These are phyloP conservation scores for Phytophthora podocarpi DNA, from an alignment of 352 stramenopile species.

Conservation along the genomic window DNA sequence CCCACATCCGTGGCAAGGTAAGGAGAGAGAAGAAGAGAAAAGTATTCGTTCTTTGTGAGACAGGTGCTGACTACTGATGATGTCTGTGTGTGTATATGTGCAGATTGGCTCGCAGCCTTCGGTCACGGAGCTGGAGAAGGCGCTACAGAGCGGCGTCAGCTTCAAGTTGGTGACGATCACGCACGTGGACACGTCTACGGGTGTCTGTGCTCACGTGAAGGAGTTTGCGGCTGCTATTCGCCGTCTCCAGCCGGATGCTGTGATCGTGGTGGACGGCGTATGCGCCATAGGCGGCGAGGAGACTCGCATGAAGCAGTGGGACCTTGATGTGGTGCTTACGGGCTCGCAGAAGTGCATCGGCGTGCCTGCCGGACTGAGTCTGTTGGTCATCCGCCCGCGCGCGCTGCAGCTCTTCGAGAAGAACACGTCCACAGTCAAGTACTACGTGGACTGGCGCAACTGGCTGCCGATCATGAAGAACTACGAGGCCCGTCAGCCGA, in stretches of 20 bases:
- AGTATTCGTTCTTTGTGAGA: not conserved
- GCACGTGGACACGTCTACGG: conserved; percentile 81
- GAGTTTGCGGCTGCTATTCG: conserved; percentile 61
- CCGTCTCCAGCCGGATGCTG: conserved; percentile 58
- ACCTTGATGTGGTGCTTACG: conserved; percentile 79
- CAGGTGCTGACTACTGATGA: not conserved
- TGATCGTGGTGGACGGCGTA: conserved; percentile 75
- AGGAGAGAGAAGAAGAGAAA: not conserved
- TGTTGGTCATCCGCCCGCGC: conserved; percentile 71
- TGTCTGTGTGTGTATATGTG: too few species aligned
- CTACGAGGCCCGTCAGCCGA: conserved; percentile 76
- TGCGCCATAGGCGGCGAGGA: conserved; percentile 74
- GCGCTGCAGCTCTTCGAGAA: conserved; percentile 69
- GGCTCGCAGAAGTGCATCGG: conserved; percentile 82
- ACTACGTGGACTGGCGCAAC: conserved; percentile 83
- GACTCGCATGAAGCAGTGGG: conserved; percentile 83
- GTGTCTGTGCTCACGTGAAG: conserved; percentile 66
- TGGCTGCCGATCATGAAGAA: conserved; percentile 88
- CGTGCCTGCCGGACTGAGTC: conserved; percentile 67
- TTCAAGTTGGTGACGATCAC: conserved; percentile 83
- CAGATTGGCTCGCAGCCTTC: conserved; percentile 63
- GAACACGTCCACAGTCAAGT: conserved; percentile 58
- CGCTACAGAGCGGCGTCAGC: conserved; percentile 37
- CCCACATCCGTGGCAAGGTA: conserved; percentile 60
- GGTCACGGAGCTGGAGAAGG: conserved; percentile 50